phyloP scores from a whole-genome alignment of 176 grass and related monocot genomes.

The Oryza nivara region DNA sequence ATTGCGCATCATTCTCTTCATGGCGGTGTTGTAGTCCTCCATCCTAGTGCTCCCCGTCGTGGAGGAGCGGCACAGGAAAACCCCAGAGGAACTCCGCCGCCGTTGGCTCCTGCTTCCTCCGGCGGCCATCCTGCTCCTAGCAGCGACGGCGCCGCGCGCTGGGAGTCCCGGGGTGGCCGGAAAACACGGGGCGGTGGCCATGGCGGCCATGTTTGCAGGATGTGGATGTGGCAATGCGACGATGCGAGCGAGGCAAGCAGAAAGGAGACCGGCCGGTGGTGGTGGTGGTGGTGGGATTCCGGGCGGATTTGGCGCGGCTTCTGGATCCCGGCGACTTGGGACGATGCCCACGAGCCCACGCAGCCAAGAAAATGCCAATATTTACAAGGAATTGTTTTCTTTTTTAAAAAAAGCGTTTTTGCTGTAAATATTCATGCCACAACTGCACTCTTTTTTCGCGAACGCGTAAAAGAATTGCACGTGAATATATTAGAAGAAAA shows the following conservation, averaged over 20 bases:
- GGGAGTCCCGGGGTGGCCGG: conserved; percentile 14
- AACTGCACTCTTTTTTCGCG: too few species aligned
- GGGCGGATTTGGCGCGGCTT: not conserved
- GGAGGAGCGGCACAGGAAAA: conserved; percentile 52
- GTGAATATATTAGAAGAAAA: too few species aligned
- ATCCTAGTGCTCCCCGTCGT: conserved; percentile 41
- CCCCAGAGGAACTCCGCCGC: not conserved
- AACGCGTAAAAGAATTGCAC: too few species aligned
- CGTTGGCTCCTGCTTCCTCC: not conserved
- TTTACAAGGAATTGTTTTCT: not conserved
- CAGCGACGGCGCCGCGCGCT: not conserved
- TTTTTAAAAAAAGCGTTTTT: not conserved
- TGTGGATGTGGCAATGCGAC: not conserved
- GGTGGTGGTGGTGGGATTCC: not conserved
- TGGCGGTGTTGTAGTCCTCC: conserved; percentile 85
- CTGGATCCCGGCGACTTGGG: not conserved
- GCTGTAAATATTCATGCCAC: not conserved
- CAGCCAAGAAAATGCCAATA: not conserved
- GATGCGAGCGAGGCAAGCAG: not conserved
- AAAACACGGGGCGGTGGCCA: conserved; percentile 26
- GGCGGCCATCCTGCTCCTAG: not conserved
- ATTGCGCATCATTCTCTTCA: conserved; percentile 89
- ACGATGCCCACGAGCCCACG: too few species aligned
- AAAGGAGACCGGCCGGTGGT: not conserved
- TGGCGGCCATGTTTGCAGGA: conserved; percentile 36